Conservation (phyloP, 805 yeast genomes). For the Metschnikowia borealis region DNA sequence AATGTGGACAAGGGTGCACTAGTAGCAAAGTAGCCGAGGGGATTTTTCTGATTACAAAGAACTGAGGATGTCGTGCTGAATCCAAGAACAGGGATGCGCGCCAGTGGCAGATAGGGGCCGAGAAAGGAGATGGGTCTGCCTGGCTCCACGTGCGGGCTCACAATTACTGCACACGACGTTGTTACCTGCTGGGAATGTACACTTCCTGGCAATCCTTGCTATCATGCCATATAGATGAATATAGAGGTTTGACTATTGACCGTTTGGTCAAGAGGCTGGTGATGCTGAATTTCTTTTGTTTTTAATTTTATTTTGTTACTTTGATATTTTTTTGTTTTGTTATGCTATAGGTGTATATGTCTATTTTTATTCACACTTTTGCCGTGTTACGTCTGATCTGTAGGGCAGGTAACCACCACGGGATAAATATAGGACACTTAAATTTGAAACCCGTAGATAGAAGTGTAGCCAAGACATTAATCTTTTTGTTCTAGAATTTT, state of each 20-base stretch:
- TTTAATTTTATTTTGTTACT: too few relatives aligned
- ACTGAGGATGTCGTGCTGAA: background rate
- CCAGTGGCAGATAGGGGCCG: background rate
- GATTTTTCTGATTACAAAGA: conserved; percentile 4
- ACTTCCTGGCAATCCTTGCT: background rate
- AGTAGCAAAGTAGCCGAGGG: background rate
- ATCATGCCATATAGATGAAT: background rate
- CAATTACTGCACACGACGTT: background rate
- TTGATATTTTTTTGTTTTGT: too few relatives aligned
- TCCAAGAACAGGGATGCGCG: conserved; percentile 5
- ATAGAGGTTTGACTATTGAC: too few relatives aligned
- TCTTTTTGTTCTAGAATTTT: background rate
- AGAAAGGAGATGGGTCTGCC: background rate
- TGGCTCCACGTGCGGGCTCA: conserved; percentile 1
- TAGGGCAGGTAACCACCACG: too few relatives aligned
- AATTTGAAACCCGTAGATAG: too few relatives aligned
- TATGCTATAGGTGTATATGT: too few relatives aligned
- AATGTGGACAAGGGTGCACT: background rate
- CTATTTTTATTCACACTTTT: too few relatives aligned
- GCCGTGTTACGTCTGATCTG: too few relatives aligned
- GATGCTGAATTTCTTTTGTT: too few relatives aligned
- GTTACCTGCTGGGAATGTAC: background rate
- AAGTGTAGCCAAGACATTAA: too few relatives aligned
- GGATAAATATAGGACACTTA: too few relatives aligned
- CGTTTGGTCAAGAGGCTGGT: too few relatives aligned